Evolutionary conservation across 1,139 yeast genomes (phyloP).

Genomic region (Pneumocystis murina): DNA sequence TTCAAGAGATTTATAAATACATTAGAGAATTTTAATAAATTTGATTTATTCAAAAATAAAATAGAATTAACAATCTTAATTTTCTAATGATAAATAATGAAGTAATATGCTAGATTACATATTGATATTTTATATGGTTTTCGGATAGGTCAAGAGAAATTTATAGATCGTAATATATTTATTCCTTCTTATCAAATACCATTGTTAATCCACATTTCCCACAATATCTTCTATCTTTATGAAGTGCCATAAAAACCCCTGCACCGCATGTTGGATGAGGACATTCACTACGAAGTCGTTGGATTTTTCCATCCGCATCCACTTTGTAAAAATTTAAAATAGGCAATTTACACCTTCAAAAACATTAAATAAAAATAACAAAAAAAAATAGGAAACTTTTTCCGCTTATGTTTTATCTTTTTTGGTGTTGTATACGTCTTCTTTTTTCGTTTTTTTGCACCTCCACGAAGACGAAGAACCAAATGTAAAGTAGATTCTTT

Average conservation of each 20-base stretch:
- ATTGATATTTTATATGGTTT: not conserved
- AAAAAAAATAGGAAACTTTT: slow-evolving; percentile 35
- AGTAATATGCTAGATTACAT: no score
- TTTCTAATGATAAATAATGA: no score
- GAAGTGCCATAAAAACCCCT: slow-evolving; percentile 84
- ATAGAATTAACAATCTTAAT: no score
- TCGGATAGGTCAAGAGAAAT: not conserved
- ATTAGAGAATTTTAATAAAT: no score
- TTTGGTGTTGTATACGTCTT: slow-evolving; percentile 99
- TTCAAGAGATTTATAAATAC: no score
- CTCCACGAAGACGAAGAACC: slow-evolving; percentile 57
- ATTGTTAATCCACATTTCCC: slow-evolving; percentile 98
- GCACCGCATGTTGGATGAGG: slow-evolving; percentile 89
- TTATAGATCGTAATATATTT: not conserved
- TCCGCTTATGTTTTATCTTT: slow-evolving; percentile 99
- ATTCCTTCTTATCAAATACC: slow-evolving; percentile 26
- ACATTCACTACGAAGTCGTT: slow-evolving; percentile 98
- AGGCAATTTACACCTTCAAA: slow-evolving; percentile 63
- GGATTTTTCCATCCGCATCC: slow-evolving; percentile 95
- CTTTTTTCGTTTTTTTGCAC: slow-evolving; percentile 99
- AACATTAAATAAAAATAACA: not conserved
- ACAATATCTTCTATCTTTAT: slow-evolving; percentile 98
- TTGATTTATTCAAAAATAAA: no score
- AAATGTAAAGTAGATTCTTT: slow-evolving; percentile 98
- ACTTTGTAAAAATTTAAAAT: slow-evolving; percentile 99